These are phyloP conservation scores for Lecanoromycetidae sp. DNA, from an alignment of 2,329 filamentous ascomycete species.

Conservation along the genomic window DNA sequence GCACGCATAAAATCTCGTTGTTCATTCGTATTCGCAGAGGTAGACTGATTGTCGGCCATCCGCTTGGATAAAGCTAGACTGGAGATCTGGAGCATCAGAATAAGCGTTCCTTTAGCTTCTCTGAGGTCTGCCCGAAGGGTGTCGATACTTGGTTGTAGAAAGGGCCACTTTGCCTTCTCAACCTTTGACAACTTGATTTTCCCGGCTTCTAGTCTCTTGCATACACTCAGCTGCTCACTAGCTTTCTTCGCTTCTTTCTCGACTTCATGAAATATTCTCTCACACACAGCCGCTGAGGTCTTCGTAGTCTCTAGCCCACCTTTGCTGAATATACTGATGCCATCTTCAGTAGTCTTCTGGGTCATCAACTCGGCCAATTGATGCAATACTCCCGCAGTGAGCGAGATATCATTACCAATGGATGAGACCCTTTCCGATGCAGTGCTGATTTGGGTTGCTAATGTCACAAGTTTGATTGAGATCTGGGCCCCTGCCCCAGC, in stretches of 20 bases:
- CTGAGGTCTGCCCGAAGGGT: conserved; percentile 5
- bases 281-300: conserved; percentile 3
- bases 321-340: conserved; percentile 10
- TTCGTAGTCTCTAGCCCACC: conserved; percentile 9
- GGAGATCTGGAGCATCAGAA: conserved; percentile 13
- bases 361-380: conserved; percentile 13
- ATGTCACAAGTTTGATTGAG: conserved; percentile 11
- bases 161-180: conserved; percentile 13
- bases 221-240: conserved; percentile 6
- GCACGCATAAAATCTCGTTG: conserved; percentile 3
- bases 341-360: neutral
- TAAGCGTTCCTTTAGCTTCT: conserved; percentile 12
- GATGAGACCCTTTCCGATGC: conserved; percentile 10
- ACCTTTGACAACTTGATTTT: conserved; percentile 6
- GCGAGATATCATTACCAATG: conserved; percentile 12
- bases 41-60: neutral
- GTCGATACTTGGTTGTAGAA: conserved; percentile 12
- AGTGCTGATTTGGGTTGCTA: conserved; percentile 11
- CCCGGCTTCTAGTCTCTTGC: neutral
- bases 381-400: conserved; percentile 9
- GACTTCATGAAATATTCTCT: conserved; percentile 9
- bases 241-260: conserved; percentile 3
- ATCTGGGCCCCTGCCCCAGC: conserved; percentile 8
- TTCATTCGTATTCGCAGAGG: neutral
- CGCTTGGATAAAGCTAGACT: conserved; percentile 2